These are phyloP conservation scores for Volvox africanus DNA, from an alignment of 139 green algal genomes.

Conservation along the genomic window DNA sequence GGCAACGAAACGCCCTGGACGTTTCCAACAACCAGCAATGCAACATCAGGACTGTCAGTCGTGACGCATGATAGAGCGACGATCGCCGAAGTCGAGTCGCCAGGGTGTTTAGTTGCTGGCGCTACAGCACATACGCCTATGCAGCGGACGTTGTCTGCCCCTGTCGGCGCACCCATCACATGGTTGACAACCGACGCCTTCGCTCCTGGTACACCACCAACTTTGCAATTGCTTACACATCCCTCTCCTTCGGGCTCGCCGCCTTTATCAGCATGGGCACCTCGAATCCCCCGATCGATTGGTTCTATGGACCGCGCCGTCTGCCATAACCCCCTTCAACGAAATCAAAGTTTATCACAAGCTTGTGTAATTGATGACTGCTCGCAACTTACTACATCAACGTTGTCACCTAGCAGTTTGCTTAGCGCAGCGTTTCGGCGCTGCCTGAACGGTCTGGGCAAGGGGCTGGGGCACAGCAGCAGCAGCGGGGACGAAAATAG, in stretches of 20 bases:
- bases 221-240: not conserved
- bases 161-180: not conserved
- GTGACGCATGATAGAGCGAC: not conserved
- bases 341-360: too few species aligned
- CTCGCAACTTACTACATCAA: too few species aligned
- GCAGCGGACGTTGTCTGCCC: not conserved
- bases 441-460: not conserved
- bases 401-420: not conserved
- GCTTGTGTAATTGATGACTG: too few species aligned
- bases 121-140: not conserved
- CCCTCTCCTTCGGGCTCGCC: not conserved
- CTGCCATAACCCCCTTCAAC: too few species aligned
- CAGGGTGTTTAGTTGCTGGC: not conserved
- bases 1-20: not conserved
- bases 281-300: too few species aligned
- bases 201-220: constrained; percentile 10
- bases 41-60: not conserved
- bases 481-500: not conserved
- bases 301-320: too few species aligned
- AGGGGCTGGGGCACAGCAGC: not conserved
- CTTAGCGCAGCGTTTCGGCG: not conserved
- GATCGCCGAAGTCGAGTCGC: not conserved
- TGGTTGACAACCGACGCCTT: not conserved
- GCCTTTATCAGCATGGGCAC: not conserved
- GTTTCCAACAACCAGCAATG: not conserved